Evolutionary conservation across 208 protist species (phyloP), one percentile per base, ranked within the genome.

Genomic region (Crithidia thermophila): DNA sequence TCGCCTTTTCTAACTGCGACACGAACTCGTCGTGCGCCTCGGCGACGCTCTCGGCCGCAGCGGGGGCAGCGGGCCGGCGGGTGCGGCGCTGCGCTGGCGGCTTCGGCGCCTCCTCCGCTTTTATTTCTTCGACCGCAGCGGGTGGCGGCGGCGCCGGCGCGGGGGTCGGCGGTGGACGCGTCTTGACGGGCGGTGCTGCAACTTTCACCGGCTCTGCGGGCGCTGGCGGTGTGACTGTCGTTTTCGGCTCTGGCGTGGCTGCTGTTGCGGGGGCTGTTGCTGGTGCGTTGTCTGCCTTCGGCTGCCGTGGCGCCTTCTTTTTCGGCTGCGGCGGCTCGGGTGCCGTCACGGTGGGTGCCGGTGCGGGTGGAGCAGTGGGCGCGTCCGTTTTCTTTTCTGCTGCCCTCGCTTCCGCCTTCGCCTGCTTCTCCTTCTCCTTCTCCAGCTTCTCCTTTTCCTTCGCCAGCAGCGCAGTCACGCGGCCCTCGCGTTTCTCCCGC

Each of bases 1-100:
- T 75, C 18, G 52, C 69, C 46, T 69, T 68, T 23, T 75, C 61
- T 64, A 75, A 45, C 56, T 75, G 52, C 13, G 46, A 52, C 33
- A 69, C 60, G 21, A 69, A 67, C 37, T 75, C 46, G 10, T 69
- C 46, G 40, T 69, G 69, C 62, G 51, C 60, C 4, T 46, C 59
- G 21, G 40, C 43, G 23, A 75, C 53, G 1, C 69, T 55, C 2
- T 45, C 43, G 1, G 42, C 16, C 25, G 59, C 40, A 47, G 45
- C 36, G 4, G 42, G 28, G 6, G 57, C 21, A 2, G 39, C n/a
- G 4, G 33, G 46, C 3, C 43, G 45, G 13, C 33, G 36, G 11
- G 43, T 18, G 21, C 34, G 60, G 10, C 46, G 46, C 27, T 37
- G 57, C 18, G 25, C 42, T 5, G 39, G 27, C 7, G 55, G 4